Evolutionary conservation across 2,329 filamentous ascomycete genomes (phyloP).

Genomic region (Calonectria montana): DNA sequence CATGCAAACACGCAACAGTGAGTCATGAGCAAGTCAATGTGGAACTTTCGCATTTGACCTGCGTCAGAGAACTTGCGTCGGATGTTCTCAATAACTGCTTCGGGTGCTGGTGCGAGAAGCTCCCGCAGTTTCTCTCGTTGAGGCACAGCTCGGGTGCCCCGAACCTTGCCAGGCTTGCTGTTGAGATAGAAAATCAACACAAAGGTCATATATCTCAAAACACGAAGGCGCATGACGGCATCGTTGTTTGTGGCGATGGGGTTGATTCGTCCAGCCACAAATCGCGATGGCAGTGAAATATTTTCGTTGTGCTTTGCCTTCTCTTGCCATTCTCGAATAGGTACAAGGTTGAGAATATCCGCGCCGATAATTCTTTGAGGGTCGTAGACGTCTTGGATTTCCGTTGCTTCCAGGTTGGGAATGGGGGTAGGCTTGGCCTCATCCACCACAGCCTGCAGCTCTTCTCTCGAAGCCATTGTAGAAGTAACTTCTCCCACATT

Average conservation of each 20-base stretch:
- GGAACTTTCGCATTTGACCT: conserved; percentile 75
- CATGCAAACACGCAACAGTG: conserved; percentile 79
- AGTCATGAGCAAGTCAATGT: conserved; percentile 77
- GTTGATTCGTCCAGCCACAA: conserved; percentile 72
- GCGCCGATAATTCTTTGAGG: conserved; percentile 73
- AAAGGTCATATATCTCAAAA: conserved; percentile 70
- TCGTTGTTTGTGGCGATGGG: conserved; percentile 65
- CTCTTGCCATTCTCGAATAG: conserved; percentile 81
- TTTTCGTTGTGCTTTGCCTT: conserved; percentile 68
- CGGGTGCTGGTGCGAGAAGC: conserved; percentile 67
- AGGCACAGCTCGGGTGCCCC: conserved; percentile 64
- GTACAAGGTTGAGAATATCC: conserved; percentile 74
- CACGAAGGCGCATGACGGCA: conserved; percentile 64
- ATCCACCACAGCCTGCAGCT: conserved; percentile 73
- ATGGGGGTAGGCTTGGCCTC: conserved; percentile 78
- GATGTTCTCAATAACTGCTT: conserved; percentile 73
- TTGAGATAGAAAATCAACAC: conserved; percentile 65
- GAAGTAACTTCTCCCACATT: conserved; percentile 71
- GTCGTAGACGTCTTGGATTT: conserved; percentile 79
- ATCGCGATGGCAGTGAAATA: conserved; percentile 69
- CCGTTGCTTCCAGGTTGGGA: conserved; percentile 74
- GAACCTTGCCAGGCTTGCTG: conserved; percentile 58
- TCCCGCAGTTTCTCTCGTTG: conserved; percentile 71
- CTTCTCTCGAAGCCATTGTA: conserved; percentile 74
- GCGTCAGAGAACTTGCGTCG: conserved; percentile 75